These are phyloP conservation scores for Kuraishia ogatae DNA, from an alignment of 805 yeast genomes.

Conservation along the genomic window DNA sequence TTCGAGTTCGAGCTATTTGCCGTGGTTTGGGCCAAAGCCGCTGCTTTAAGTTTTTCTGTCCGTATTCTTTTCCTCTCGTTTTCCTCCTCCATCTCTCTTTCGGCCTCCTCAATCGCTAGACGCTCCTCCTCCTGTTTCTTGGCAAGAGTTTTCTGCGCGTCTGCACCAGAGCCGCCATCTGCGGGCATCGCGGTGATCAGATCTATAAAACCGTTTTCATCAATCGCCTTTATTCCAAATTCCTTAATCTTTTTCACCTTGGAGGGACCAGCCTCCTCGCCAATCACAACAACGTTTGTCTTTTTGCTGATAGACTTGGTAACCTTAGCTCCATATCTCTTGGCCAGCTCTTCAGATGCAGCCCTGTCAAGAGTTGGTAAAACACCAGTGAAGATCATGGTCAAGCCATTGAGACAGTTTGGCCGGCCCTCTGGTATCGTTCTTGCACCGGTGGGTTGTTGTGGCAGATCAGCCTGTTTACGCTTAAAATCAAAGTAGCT, in stretches of 20 bases:
- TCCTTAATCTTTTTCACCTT: conserved; percentile 75
- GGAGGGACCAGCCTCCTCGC: conserved; percentile 96
- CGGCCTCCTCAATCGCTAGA: conserved; percentile 42
- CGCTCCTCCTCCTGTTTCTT: conserved; percentile 66
- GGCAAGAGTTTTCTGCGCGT: conserved; percentile 62
- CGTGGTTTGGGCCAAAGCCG: neutral
- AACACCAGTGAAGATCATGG: conserved; percentile 89
- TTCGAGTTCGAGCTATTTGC: neutral
- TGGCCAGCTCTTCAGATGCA: conserved; percentile 67
- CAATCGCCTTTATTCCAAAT: conserved; percentile 69
- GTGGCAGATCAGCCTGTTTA: conserved; percentile 24
- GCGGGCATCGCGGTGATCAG: conserved; percentile 76
- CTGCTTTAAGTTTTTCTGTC: conserved; percentile 13
- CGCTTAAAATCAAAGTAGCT: conserved; percentile 53
- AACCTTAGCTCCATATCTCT: conserved; percentile 85
- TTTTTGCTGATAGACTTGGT: conserved; percentile 78
- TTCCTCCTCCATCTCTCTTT: conserved; percentile 32
- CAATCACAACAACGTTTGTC: conserved; percentile 84
- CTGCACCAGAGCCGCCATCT: conserved; percentile 82
- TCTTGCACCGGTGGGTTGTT: conserved; percentile 18
- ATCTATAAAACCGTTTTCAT: conserved; percentile 77
- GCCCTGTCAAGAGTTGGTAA: conserved; percentile 74
- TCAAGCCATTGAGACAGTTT: conserved; percentile 80
- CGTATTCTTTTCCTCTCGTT: conserved; percentile 20
- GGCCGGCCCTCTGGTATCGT: conserved; percentile 77